phyloP scores from a whole-genome alignment of 2,329 filamentous ascomycete species.

The Ilyonectria mors-panacis region DNA sequence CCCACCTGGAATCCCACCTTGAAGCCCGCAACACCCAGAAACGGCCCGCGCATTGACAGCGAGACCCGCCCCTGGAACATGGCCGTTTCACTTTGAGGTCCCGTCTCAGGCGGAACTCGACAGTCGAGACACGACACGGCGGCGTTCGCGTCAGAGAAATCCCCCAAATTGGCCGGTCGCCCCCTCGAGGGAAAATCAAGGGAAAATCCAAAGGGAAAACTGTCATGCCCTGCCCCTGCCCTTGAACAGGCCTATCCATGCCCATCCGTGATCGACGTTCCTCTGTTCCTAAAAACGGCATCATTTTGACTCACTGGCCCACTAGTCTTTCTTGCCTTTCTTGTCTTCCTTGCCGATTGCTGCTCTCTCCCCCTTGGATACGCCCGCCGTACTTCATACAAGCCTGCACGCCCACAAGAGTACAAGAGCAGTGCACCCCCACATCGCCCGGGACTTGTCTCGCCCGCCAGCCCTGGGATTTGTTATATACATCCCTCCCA shows the following conservation, averaged over 20 bases:
- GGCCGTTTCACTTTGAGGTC: slow-evolving; percentile 45
- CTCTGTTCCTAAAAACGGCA: slow-evolving; percentile 42
- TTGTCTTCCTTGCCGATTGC: neutral
- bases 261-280: slow-evolving; percentile 39
- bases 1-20: slow-evolving; percentile 7
- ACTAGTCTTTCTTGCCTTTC: neutral
- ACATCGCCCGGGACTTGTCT: slow-evolving; percentile 42
- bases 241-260: slow-evolving; percentile 3
- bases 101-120: slow-evolving; percentile 44
- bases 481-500: slow-evolving; percentile 46
- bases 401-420: neutral
- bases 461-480: slow-evolving; percentile 37
- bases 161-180: neutral
- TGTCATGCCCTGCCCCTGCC: slow-evolving; percentile 33
- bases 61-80: slow-evolving; percentile 27
- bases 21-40: slow-evolving; percentile 15
- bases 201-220: slow-evolving; percentile 2
- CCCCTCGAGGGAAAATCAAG: neutral
- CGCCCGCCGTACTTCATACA: slow-evolving; percentile 38
- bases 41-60: slow-evolving; percentile 38
- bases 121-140: slow-evolving; percentile 42
- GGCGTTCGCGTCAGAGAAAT: slow-evolving; percentile 26
- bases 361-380: slow-evolving; percentile 31
- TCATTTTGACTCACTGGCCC: slow-evolving; percentile 19
- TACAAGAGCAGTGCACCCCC: slow-evolving; percentile 44